A percentile compares a stretch with the other conserved stretches of the same genome.
These are phyloP conservation scores for Handroanthus guayacan DNA, from an alignment of 257 asterid species.

Conservation along the genomic window DNA sequence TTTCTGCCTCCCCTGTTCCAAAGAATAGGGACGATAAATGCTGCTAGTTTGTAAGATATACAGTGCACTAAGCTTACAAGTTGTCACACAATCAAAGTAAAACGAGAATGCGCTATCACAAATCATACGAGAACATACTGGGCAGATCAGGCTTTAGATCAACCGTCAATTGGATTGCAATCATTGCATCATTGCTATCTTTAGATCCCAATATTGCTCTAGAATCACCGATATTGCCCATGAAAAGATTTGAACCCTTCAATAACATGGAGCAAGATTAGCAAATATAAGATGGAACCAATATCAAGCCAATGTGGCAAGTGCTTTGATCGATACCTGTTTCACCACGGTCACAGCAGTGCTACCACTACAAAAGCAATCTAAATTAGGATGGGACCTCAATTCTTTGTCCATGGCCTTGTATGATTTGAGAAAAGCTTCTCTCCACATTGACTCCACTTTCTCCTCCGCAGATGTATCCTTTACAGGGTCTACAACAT, in stretches of 20 bases:
- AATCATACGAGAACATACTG: slow-evolving; percentile 51
- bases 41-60: background rate
- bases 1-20: slow-evolving; percentile 89
- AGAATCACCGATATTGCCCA: slow-evolving; percentile 94
- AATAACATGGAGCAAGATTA: slow-evolving; percentile 25
- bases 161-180: slow-evolving; percentile 90
- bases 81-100: background rate
- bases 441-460: slow-evolving; percentile 73
- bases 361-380: slow-evolving; percentile 99
- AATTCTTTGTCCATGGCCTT: slow-evolving; percentile 95
- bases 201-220: slow-evolving; percentile 92
- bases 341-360: slow-evolving; percentile 86
- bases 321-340: slow-evolving; percentile 57
- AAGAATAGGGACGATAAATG: background rate
- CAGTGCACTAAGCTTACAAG: background rate
- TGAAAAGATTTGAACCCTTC: slow-evolving; percentile 88
- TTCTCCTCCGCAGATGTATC: slow-evolving; percentile 53
- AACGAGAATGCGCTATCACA: background rate
- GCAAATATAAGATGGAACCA: background rate
- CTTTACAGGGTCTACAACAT: slow-evolving; percentile 75
- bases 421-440: slow-evolving; percentile 86
- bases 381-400: slow-evolving; percentile 86
- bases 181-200: slow-evolving; percentile 74
- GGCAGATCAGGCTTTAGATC: slow-evolving; percentile 98
- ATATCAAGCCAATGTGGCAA: slow-evolving; percentile 3